Evolutionary conservation across 805 yeast species (phyloP), one percentile per base, ranked within the genome.

Genomic region (Wickerhamiella slavikovae): DNA sequence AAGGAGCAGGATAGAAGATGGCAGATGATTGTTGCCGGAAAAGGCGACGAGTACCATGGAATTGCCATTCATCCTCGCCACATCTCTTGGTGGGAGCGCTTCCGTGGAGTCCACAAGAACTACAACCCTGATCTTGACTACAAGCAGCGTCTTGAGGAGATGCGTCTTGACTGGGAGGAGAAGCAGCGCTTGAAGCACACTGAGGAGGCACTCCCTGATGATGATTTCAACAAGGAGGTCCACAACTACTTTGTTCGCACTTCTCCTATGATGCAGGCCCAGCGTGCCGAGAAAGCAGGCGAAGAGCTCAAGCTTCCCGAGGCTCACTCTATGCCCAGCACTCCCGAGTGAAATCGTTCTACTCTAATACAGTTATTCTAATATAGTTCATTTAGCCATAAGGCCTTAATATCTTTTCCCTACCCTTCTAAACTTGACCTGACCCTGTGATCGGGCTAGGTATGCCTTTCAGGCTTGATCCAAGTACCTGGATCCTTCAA

Each of bases 1-100:
- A 42, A 38, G 24, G 55, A 51, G 37, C 56, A 49, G 36, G 57
- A 52, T 33, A 47, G 57, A 26, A 41, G 55, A 31, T 52, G 54
- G 54, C 37, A 38, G 26, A 48, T 28, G 38, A 48, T 51, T 26
- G 34, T 37, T 19, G 48, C 42, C 35, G 56, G 56, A 21, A 49
- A 54, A n/a, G 43, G 22, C 10, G 27, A 43, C 30, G 57, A 52
- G 35, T 52, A 52, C 48, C 56, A 52, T 36, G 57, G 57, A 32
- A 40, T 52, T 25, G 57, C 57, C 36, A 42, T 52, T 33, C 41
- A 49, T 41, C 50, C 51, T 8, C 41, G 34, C 33, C 57, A 52
- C 34, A 28, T 52, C 38, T 48, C 54, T 1, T 26, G 35, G 29
- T 52, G 54, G 53, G 57, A 52, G 47, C 42, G 47, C 26, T 31